These are phyloP conservation scores for Fennellomyces sp. DNA, from an alignment of 371 early-diverging fungal species.

Conservation along the genomic window DNA sequence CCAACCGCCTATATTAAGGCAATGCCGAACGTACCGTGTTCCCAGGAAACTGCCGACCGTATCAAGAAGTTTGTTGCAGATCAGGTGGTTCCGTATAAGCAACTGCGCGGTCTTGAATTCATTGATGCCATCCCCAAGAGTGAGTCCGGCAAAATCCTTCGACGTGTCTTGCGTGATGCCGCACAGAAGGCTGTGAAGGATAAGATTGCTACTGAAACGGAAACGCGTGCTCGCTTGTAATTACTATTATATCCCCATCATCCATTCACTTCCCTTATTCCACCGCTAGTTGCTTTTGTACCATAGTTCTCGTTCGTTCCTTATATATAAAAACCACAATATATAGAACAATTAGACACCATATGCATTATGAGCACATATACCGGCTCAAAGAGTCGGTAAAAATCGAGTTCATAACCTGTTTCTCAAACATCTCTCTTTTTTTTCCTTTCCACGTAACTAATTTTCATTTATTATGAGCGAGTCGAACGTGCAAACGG, in stretches of 20 bases:
- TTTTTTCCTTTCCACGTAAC: no score
- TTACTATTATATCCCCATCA: background rate
- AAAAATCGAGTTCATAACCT: no score
- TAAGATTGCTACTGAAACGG: background rate
- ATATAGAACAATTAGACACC: background rate
- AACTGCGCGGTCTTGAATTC: slow-evolving; percentile 69
- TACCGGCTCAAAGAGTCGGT: background rate
- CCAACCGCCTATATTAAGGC: slow-evolving; percentile 73
- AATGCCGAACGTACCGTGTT: slow-evolving; percentile 24
- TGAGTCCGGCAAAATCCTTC: slow-evolving; percentile 80
- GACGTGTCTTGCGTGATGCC: slow-evolving; percentile 28
- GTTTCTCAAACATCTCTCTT: no score
- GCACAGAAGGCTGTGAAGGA: background rate
- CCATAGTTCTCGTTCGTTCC: background rate
- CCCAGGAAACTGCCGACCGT: slow-evolving; percentile 35
- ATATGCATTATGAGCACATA: background rate
- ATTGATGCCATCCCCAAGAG: slow-evolving; percentile 69
- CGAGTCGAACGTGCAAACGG: no score
- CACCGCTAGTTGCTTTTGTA: background rate
- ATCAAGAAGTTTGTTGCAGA: slow-evolving; percentile 59
- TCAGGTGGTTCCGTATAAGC: slow-evolving; percentile 72
- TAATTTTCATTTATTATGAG: no score
- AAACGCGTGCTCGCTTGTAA: background rate
- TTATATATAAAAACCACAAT: background rate
- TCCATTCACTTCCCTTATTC: background rate